A percentile compares a stretch with the other conserved stretches of the same genome.
Conservation (phyloP, 768 basidiomycete genomes). For the Boletus rex-veris region DNA sequence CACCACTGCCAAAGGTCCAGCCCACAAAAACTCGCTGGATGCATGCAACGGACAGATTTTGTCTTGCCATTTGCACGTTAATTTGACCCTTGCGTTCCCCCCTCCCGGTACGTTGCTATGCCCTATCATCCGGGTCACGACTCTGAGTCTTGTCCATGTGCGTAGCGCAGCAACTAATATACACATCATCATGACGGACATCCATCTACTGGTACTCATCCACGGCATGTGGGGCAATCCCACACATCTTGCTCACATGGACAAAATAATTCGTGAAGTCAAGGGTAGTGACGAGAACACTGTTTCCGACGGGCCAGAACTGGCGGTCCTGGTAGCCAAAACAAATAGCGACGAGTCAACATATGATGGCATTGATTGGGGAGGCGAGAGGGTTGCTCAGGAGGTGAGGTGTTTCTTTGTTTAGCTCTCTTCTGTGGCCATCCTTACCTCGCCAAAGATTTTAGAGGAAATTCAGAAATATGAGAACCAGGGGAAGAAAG, state of each 20-base stretch:
- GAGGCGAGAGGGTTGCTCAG: conserved; percentile 72
- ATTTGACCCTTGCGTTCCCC: conserved; percentile 1
- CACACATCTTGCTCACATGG: conserved; percentile 56
- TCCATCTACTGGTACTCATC: conserved; percentile 45
- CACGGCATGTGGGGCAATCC: conserved; percentile 84
- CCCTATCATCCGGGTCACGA: not conserved
- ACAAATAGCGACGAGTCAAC: conserved; percentile 64
- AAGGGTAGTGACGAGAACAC: conserved; percentile 24
- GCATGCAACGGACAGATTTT: not conserved
- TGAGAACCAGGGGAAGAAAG: conserved; percentile 48
- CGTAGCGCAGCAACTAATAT: conserved; percentile 1
- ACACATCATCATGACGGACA: conserved; percentile 21
- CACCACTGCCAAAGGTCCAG: no score
- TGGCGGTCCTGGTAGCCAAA: conserved; percentile 63
- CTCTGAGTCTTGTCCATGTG: not conserved
- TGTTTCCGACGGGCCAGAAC: conserved; percentile 34
- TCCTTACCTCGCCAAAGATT: conserved; percentile 41
- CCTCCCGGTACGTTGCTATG: not conserved
- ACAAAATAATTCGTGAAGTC: conserved; percentile 49
- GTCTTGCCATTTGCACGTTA: conserved; percentile 4
- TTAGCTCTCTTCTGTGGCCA: not conserved
- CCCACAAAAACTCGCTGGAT: not conserved
- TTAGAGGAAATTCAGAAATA: conserved; percentile 51
- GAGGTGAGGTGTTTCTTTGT: conserved; percentile 49
- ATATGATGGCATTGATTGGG: conserved; percentile 84